phyloP scores from a whole-genome alignment of 106 monocot species.

The Dendrobium chrysotoxum region DNA sequence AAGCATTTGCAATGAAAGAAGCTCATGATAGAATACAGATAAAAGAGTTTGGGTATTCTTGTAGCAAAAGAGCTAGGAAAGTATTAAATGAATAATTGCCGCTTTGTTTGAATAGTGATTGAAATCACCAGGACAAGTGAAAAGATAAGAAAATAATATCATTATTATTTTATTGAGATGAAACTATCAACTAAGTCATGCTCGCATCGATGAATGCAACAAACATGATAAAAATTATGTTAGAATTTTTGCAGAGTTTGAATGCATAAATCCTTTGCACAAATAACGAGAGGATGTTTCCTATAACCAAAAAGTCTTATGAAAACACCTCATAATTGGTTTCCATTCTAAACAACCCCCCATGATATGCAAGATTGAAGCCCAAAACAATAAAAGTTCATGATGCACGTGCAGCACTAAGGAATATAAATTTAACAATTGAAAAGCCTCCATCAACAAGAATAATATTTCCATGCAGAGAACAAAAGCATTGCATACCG shows the following conservation, averaged over 20 bases:
- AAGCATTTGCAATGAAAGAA: background rate
- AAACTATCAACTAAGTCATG: background rate
- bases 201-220: background rate
- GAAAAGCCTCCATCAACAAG: background rate
- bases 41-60: background rate
- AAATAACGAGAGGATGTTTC: background rate
- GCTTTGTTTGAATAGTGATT: background rate
- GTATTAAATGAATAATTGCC: background rate
- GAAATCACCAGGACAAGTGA: background rate
- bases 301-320: background rate
- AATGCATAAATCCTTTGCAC: background rate
- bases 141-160: background rate
- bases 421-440: background rate
- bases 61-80: background rate
- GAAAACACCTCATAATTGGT: background rate
- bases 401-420: background rate
- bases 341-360: background rate
- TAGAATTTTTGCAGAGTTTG: background rate
- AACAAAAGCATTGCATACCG: conserved; percentile 39
- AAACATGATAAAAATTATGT: background rate
- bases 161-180: background rate
- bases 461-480: background rate
- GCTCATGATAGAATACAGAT: background rate
- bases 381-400: background rate
- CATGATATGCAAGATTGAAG: background rate